These are phyloP conservation scores for Gossypium australe DNA, from an alignment of 345 rosid genomes.

Conservation along the genomic window DNA sequence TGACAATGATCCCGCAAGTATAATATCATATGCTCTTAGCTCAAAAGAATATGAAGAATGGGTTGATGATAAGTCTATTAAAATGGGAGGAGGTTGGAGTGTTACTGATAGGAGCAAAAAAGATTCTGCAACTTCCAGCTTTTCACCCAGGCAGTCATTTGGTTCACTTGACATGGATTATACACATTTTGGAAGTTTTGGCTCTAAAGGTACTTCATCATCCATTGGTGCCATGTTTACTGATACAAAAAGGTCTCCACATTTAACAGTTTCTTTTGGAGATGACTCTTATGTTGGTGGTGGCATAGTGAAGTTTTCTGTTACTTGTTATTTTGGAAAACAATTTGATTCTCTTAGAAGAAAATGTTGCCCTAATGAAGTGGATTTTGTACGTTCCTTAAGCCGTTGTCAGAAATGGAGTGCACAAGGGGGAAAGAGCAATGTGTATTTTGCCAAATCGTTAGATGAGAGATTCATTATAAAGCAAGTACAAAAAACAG, in stretches of 20 bases:
- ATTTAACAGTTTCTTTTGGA: conserved; percentile 61
- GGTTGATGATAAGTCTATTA: conserved; percentile 44
- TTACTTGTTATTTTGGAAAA: conserved; percentile 85
- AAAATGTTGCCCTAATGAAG: conserved; percentile 73
- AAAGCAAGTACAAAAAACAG: conserved; percentile 84
- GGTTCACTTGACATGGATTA: conserved; percentile 60
- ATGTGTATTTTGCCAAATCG: conserved; percentile 91
- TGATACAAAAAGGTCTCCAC: conserved; percentile 66
- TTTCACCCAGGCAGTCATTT: conserved; percentile 61
- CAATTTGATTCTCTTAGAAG: conserved; percentile 75
- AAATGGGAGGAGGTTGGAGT: conserved; percentile 40
- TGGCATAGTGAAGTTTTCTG: conserved; percentile 81
- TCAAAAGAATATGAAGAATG: conserved; percentile 78
- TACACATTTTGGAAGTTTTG: conserved; percentile 44
- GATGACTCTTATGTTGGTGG: conserved; percentile 56
- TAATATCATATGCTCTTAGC: conserved; percentile 81
- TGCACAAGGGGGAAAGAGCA: conserved; percentile 98
- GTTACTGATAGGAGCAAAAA: conserved; percentile 28
- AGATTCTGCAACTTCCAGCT: conserved; percentile 43
- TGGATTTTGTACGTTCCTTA: conserved; percentile 79
- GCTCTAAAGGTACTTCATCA: conserved; percentile 43
- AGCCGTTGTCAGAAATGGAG: conserved; percentile 87
- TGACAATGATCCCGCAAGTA: conserved; percentile 84
- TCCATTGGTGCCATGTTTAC: conserved; percentile 33
- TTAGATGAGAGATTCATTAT: conserved; percentile 91